These are phyloP conservation scores for Coemansia sp. DNA, from an alignment of 192 early-diverging fungal genomes.

Conservation along the genomic window DNA sequence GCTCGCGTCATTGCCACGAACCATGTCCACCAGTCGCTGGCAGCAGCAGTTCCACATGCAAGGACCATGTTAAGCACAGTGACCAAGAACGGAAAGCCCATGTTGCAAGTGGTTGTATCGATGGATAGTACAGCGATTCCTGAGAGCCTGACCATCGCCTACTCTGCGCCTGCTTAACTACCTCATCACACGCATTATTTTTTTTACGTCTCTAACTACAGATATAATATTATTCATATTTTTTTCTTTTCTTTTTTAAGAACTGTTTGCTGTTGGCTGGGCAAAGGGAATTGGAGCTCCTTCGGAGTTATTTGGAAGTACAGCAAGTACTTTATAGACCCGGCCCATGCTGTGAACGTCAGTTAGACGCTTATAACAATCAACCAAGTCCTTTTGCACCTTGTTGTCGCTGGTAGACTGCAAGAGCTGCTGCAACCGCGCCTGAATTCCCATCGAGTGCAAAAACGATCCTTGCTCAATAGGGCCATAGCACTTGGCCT, in stretches of 20 bases:
- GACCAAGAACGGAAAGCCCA: conserved; percentile 37
- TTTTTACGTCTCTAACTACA: neutral
- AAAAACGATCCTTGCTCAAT: conserved; percentile 80
- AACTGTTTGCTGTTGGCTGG: neutral
- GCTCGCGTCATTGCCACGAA: neutral
- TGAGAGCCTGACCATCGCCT: conserved; percentile 29
- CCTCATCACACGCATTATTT: neutral
- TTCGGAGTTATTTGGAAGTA: conserved; percentile 44
- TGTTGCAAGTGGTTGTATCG: conserved; percentile 46
- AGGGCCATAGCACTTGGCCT: conserved; percentile 71
- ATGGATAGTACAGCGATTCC: conserved; percentile 24
- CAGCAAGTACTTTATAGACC: conserved; percentile 82
- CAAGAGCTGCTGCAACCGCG: conserved; percentile 71
- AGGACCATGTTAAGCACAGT: conserved; percentile 34
- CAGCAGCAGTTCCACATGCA: conserved; percentile 6
- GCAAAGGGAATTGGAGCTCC: conserved; percentile 39
- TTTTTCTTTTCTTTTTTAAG: neutral
- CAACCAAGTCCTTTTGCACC: conserved; percentile 66
- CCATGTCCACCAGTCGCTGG: conserved; percentile 9
- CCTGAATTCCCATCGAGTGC: conserved; percentile 81
- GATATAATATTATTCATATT: neutral
- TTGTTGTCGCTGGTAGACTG: conserved; percentile 56
- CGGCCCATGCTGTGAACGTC: conserved; percentile 83
- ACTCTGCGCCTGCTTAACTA: conserved; percentile 11
- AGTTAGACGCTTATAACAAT: conserved; percentile 74